Evolutionary conservation across 768 basidiomycete species (phyloP).

Genomic region (Suillus americanus): DNA sequence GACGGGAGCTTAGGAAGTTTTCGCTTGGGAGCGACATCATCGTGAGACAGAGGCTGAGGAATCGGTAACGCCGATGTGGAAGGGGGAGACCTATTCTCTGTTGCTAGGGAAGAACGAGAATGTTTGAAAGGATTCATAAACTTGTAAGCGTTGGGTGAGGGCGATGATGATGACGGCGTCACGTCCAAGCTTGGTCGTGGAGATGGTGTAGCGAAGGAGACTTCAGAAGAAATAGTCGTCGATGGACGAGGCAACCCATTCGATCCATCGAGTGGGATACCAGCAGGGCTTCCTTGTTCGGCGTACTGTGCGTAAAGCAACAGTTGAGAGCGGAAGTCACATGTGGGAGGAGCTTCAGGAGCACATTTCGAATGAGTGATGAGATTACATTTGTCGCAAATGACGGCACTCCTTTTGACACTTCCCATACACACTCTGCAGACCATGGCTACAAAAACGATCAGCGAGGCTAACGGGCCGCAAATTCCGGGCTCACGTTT

Average conservation of each 20-base stretch:
- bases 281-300: constrained; percentile 56
- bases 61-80: constrained; percentile 30
- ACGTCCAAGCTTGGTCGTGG: constrained; percentile 51
- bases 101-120: constrained; percentile 57
- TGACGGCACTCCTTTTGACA: constrained; percentile 83
- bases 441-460: constrained; percentile 60
- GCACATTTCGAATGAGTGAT: constrained; percentile 84
- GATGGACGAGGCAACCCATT: constrained; percentile 19
- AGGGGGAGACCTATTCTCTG: constrained; percentile 37
- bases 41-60: constrained; percentile 23
- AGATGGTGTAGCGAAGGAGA: constrained; percentile 47
- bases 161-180: constrained; percentile 27
- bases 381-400: constrained; percentile 88
- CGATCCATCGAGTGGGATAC: constrained; percentile 55
- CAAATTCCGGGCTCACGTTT: constrained; percentile 57
- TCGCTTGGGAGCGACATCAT: constrained; percentile 20
- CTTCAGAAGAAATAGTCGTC: constrained; percentile 55
- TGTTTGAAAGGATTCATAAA: constrained; percentile 65
- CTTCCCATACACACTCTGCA: constrained; percentile 81
- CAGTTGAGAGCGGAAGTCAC: constrained; percentile 81
- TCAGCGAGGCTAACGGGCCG: constrained; percentile 8
- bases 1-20: constrained; percentile 39
- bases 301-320: constrained; percentile 77
- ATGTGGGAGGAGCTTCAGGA: constrained; percentile 70
- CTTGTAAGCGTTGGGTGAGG: constrained; percentile 56